Evolutionary conservation across 2,329 filamentous ascomycete genomes (phyloP), one percentile per base, ranked within the genome.

Genomic region (Colletotrichum phormii): DNA sequence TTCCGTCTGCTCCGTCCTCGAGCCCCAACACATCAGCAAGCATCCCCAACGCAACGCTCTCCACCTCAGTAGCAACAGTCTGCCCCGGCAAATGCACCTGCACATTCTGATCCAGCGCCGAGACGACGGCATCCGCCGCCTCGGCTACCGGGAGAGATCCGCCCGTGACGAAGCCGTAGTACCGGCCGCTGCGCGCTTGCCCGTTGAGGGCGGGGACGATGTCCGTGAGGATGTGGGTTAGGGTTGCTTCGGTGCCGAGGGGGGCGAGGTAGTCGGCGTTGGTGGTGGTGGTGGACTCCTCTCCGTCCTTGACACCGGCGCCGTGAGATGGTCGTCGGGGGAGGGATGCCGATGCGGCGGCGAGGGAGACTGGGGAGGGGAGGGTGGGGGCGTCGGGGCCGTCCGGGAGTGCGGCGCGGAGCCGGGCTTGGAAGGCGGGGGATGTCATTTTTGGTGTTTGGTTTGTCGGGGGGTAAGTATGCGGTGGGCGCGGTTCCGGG

Each of bases 121-220:
- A 92, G 73, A 96, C 95, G n/a, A 98, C 83, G 75, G 95, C 93
- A 80, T 98, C 96, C 1, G 95, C 95, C 66, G 94, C 89, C 76
- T 93, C 88, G 37, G 95, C 95, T 29, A 95, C 90, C 6, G 95
- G 94, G 0, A 95, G 93, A 8, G 88, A 86, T 15, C 94, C 93
- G 57, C 96, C 96, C 0, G 92, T 97, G 6, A 98, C 93, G 80
- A 98, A 98, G 72, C 95, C 95, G 81, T 94, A 97, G 86, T 97
- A 97, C 67, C 91, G 90, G 12, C 90, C 82, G 55, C 89, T 90
- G 54, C 89, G 87, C 75, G 90, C 91, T 77, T 90, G 89, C 18
- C 86, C 88, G 77, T 92, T 95, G 72, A 97, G 87, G 1, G 88
- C 93, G 1, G 89, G 88, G 53, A 88, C 82, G 69, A 90, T 82